phyloP scores from a whole-genome alignment of 2,329 filamentous ascomycete genomes.

The Penicillium psychrosexuale region DNA sequence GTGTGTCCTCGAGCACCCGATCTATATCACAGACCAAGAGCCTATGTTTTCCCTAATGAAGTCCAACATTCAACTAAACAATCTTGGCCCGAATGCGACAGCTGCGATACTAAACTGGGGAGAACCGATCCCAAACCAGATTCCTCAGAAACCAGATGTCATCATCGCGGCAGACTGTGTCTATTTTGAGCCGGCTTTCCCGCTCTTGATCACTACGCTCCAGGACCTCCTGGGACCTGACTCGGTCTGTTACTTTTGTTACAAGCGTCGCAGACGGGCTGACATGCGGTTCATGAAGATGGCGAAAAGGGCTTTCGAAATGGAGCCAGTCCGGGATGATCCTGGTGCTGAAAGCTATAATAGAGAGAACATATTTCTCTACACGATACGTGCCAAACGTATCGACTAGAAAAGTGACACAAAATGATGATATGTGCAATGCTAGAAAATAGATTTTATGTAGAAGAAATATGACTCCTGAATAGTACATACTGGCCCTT shows the following conservation, averaged over 20 bases:
- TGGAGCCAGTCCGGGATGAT: conserved; percentile 62
- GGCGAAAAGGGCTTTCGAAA: conserved; percentile 63
- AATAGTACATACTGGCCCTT: conserved; percentile 11
- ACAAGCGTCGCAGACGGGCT: conserved; percentile 84
- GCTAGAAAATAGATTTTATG: conserved; percentile 10
- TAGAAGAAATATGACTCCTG: conserved; percentile 4
- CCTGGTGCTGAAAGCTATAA: conserved; percentile 33
- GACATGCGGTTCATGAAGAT: conserved; percentile 72
- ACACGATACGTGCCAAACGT: conserved; percentile 32
- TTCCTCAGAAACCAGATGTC: conserved; percentile 62
- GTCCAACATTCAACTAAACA: conserved; percentile 81
- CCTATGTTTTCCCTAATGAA: conserved; percentile 84
- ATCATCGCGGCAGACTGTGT: conserved; percentile 96
- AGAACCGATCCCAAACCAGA: conserved; percentile 38
- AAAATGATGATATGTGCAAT: conserved; percentile 8
- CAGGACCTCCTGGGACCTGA: conserved; percentile 64
- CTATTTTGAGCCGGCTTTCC: conserved; percentile 95
- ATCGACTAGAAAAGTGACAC: not conserved
- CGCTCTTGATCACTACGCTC: conserved; percentile 76
- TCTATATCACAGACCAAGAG: conserved; percentile 82
- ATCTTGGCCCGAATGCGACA: conserved; percentile 60
- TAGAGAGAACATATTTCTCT: conserved; percentile 42
- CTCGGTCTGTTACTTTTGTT: conserved; percentile 81
- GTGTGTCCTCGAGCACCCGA: conserved; percentile 51
- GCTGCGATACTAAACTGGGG: conserved; percentile 79